Conservation (phyloP, 805 yeast species). For the Hermanozyma aechmeae region DNA sequence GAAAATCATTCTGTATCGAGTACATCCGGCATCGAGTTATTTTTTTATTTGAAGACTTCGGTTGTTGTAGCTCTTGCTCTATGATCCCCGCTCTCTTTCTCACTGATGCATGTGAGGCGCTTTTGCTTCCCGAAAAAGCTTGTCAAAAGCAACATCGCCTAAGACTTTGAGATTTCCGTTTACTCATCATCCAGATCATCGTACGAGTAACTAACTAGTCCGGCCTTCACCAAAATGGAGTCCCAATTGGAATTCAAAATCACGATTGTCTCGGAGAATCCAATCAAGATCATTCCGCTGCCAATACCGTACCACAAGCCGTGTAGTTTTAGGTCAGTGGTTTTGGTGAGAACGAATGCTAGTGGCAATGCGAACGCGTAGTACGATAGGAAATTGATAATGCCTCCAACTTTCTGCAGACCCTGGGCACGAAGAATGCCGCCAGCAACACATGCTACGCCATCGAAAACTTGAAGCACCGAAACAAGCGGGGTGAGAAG, state of each 20-base stretch:
- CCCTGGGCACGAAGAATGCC: constrained; percentile 75
- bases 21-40: background rate
- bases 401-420: constrained; percentile 62
- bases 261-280: constrained; percentile 36
- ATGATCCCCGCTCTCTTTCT: too few species aligned
- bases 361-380: constrained; percentile 64
- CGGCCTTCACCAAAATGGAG: constrained; percentile 27
- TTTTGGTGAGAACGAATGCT: constrained; percentile 46
- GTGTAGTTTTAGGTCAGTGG: constrained; percentile 34
- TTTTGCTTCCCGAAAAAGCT: background rate
- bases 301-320: constrained; percentile 77
- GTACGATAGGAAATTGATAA: constrained; percentile 60
- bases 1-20: background rate
- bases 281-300: constrained; percentile 49
- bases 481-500: constrained; percentile 56
- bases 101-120: too few species aligned
- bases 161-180: background rate
- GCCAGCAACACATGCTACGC: constrained; percentile 60
- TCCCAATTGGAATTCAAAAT: constrained; percentile 48
- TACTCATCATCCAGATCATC: background rate
- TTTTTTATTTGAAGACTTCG: too few species aligned
- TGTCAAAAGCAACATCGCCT: background rate
- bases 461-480: constrained; percentile 58
- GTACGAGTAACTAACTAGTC: constrained; percentile 8
- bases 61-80: too few species aligned